Percentiles rank a stretch among this genome's conserved stretches.
Conservation (phyloP, 345 rosid genomes). For the Schrenkiella parvula region DNA sequence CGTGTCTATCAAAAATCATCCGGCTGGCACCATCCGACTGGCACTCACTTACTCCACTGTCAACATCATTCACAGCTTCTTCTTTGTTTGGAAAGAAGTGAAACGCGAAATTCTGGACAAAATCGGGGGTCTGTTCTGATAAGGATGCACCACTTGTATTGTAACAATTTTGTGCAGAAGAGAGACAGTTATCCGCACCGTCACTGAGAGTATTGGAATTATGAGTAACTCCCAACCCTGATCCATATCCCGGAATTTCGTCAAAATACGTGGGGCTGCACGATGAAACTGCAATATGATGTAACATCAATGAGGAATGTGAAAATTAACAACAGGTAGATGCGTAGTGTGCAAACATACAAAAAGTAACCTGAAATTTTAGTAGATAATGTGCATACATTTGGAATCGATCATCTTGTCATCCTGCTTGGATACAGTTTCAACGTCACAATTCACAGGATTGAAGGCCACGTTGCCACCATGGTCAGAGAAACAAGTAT, state of each 20-base stretch:
- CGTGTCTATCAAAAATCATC: conserved; percentile 35
- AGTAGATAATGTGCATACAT: conserved; percentile 37
- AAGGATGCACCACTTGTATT: conserved; percentile 29
- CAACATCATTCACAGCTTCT: conserved; percentile 34
- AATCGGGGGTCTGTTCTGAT: conserved; percentile 8
- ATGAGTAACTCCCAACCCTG: conserved; percentile 16
- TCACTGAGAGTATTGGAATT: conserved; percentile 39
- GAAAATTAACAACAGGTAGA: background rate
- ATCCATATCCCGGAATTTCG: conserved; percentile 23
- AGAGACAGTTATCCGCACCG: conserved; percentile 24
- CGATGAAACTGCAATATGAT: conserved; percentile 42
- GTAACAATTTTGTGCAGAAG: conserved; percentile 33
- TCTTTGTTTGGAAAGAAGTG: conserved; percentile 34
- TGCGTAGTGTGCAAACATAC: background rate
- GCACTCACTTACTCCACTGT: conserved; percentile 41
- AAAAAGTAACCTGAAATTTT: background rate
- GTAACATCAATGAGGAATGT: conserved; percentile 24
- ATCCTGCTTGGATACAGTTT: conserved; percentile 23
- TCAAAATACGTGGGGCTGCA: conserved; percentile 20
- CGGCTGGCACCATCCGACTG: conserved; percentile 38
- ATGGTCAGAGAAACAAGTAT: conserved; percentile 28
- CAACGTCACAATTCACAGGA: conserved; percentile 20
- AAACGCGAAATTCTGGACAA: conserved; percentile 14
- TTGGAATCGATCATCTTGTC: conserved; percentile 28
- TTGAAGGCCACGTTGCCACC: conserved; percentile 26